A percentile compares a stretch with the other conserved stretches of the same genome.
These are phyloP conservation scores for Acidomyces sp. DNA, from an alignment of 495 filamentous ascomycete genomes.

Conservation along the genomic window DNA sequence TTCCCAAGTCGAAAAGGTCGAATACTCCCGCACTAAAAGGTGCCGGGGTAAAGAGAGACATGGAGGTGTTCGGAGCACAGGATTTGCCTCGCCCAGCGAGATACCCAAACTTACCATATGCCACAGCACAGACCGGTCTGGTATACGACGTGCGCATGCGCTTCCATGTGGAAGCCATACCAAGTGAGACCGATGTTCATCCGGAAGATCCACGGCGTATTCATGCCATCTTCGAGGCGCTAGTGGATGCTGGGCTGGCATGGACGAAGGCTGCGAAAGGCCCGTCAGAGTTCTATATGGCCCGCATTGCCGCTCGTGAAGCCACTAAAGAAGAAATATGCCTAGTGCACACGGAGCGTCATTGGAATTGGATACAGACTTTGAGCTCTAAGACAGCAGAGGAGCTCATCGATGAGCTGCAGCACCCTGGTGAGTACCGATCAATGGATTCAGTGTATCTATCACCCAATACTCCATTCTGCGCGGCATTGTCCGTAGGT, in stretches of 20 bases:
- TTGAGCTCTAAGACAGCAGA: slow-evolving; percentile 46
- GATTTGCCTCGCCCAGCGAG: slow-evolving; percentile 15
- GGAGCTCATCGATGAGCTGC: slow-evolving; percentile 50
- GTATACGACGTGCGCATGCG: slow-evolving; percentile 91
- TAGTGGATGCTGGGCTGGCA: slow-evolving; percentile 60
- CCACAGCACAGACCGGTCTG: slow-evolving; percentile 43
- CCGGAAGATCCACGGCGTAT: slow-evolving; percentile 90
- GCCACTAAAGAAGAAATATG: slow-evolving; percentile 67
- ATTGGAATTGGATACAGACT: slow-evolving; percentile 62
- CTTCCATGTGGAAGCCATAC: slow-evolving; percentile 61
- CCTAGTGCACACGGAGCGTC: slow-evolving; percentile 57
- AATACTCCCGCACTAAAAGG: slow-evolving; percentile 1
- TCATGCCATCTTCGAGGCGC: slow-evolving; percentile 71
- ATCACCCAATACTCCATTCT: slow-evolving; percentile 65
- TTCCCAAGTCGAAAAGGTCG: background rate
- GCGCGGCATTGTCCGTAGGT: slow-evolving; percentile 72
- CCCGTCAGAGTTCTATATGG: slow-evolving; percentile 48
- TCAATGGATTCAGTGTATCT: slow-evolving; percentile 80
- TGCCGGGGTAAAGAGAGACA: background rate
- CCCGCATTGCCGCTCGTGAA: slow-evolving; percentile 58
- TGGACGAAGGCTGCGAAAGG: slow-evolving; percentile 12
- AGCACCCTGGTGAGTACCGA: slow-evolving; percentile 17
- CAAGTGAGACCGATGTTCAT: slow-evolving; percentile 53
- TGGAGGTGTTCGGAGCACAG: background rate
- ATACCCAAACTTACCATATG: slow-evolving; percentile 23